Base-by-base conservation (phyloP, 169 alveolate species). In the Cryptosporidium sp. region DNA sequence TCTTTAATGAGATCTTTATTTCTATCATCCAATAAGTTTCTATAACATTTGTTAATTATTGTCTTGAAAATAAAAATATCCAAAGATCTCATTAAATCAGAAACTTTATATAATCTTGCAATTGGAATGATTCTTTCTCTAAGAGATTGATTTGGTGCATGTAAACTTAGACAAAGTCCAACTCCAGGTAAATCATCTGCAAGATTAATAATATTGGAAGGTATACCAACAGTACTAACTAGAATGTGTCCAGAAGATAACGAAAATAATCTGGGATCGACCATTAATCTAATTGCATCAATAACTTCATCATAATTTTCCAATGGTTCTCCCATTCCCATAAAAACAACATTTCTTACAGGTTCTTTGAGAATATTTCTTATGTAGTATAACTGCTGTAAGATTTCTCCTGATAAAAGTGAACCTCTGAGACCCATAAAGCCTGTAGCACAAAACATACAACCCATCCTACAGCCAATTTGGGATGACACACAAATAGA, bases 291-390 rank as follows among this genome's bases (percentile, higher is more conserved):
- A 16, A 92, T 75, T 18, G 94, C 80, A 50, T 71, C 69, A 39
- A 92, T 39, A 12, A 92, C 93, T 45, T 65, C 94, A 10, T 70
- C 84, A 69, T 92, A 92, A 73, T 92, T 92, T 52, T 91, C 94
- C 23, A 92, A 50, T 23, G 94, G 94, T 85, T 92, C 94, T 9
- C 94, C 94, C 94, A 91, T 91, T 39, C 94, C 94, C 94, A 92
- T 92, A 73, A 91, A 92, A 12, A 91, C 93, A 35, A 92, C 87
- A 71, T 92, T 92, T 50, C 92, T 80, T 16, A 92, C 92, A 6
- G 86, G 86, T 26, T 84, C 85, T 33, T 68, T 50, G 23, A 69
- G 69, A 31, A 80, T 61, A 31, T 62, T 70, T 23, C 39, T 51
- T 48, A 92, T 93, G 74, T 71, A 74, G 61, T 73, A 74, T 33